Conservation (phyloP, 805 yeast genomes). For the Candida coquimbonensis region DNA sequence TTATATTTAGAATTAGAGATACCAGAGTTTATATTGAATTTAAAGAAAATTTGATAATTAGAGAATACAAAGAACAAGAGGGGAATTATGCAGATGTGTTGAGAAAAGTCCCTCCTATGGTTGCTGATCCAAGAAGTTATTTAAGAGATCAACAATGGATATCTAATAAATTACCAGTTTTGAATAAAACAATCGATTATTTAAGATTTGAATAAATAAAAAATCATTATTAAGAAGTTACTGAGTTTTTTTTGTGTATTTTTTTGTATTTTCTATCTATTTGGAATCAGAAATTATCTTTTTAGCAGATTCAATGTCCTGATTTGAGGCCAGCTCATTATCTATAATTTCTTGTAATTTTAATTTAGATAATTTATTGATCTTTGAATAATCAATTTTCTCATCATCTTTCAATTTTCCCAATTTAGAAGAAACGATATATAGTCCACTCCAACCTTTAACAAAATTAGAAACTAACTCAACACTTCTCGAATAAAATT, state of each 20-base stretch:
- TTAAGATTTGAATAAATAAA: slow-evolving; percentile 4
- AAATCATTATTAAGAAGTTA: no score
- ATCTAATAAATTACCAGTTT: slow-evolving; percentile 47
- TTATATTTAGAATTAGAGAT: slow-evolving; percentile 75
- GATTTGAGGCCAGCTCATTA: slow-evolving; percentile 10
- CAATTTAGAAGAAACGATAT: slow-evolving; percentile 29
- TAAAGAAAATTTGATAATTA: slow-evolving; percentile 49
- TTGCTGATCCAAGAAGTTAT: slow-evolving; percentile 60
- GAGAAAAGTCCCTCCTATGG: slow-evolving; percentile 36
- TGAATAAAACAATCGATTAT: slow-evolving; percentile 17
- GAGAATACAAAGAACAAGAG: slow-evolving; percentile 75
- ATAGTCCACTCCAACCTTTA: slow-evolving; percentile 71
- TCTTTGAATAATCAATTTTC: slow-evolving; percentile 5
- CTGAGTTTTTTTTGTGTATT: no score
- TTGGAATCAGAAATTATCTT: slow-evolving; percentile 3
- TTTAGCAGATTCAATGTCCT: slow-evolving; percentile 14
- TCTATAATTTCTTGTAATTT: slow-evolving; percentile 13
- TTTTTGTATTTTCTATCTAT: not conserved
- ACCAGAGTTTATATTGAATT: slow-evolving; percentile 81
- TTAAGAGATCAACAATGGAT: slow-evolving; percentile 88
- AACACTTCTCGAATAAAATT: slow-evolving; percentile 60
- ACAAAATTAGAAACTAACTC: slow-evolving; percentile 67
- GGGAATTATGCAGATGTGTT: slow-evolving; percentile 42
- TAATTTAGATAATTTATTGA: slow-evolving; percentile 8
- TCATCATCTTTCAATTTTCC: slow-evolving; percentile 7